Percentiles rank a stretch among this genome's conserved stretches.
phyloP scores from a whole-genome alignment of 495 filamentous ascomycete species.

The Peziza echinospora region DNA sequence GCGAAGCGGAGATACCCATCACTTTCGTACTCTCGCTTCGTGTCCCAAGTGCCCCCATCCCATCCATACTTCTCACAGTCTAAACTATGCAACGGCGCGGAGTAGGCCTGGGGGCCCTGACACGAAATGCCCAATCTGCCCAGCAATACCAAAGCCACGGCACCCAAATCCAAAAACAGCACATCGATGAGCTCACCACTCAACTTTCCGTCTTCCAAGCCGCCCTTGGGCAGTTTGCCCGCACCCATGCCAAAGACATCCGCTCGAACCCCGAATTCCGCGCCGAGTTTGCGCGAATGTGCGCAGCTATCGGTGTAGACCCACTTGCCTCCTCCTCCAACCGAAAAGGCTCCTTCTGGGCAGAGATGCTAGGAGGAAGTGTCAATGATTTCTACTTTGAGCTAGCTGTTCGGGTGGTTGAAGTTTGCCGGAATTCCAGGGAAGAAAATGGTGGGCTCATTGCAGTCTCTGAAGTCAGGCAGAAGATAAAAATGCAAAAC shows the following conservation, averaged over 20 bases:
- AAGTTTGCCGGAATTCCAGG: constrained; percentile 70
- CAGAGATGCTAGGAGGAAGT: constrained; percentile 67
- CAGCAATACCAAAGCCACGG: constrained; percentile 80
- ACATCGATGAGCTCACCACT: constrained; percentile 62
- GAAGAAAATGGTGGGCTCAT: constrained; percentile 85
- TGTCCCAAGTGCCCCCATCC: too few species aligned
- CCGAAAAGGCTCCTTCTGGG: constrained; percentile 54
- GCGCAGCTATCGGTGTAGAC: constrained; percentile 87
- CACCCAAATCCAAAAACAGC: constrained; percentile 52
- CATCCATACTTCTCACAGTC: too few species aligned
- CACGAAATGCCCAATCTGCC: constrained; percentile 54
- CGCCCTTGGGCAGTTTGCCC: constrained; percentile 77
- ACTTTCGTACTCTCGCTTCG: too few species aligned
- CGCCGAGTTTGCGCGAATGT: constrained; percentile 96
- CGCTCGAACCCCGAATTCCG: constrained; percentile 86
- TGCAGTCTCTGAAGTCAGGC: constrained; percentile 58
- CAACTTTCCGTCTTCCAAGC: constrained; percentile 93
- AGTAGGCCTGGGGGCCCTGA: constrained; percentile 80
- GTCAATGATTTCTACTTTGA: constrained; percentile 99
- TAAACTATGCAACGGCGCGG: constrained; percentile 38
- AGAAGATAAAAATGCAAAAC: constrained; percentile 36
- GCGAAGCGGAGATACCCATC: too few species aligned
- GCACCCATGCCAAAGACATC: constrained; percentile 83
- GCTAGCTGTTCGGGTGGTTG: constrained; percentile 78
- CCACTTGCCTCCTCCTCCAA: constrained; percentile 54